phyloP scores from a whole-genome alignment of 1,139 yeast species.

The Candida neerlandica region DNA sequence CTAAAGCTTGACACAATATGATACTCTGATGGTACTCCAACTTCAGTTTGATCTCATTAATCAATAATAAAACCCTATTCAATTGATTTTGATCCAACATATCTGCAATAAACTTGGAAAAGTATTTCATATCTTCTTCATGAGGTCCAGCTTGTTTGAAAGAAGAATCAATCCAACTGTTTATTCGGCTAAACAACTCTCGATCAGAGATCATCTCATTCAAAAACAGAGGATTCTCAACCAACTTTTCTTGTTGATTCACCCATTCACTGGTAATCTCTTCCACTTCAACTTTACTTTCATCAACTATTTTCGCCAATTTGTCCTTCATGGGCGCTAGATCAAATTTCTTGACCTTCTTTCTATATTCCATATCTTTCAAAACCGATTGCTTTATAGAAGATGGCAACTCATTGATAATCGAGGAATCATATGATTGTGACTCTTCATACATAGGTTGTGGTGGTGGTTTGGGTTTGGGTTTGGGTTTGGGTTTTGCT shows the following conservation, averaged over 20 bases:
- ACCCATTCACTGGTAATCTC: slow-evolving; percentile 32
- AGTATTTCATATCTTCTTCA: slow-evolving; percentile 51
- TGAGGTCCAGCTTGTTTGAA: slow-evolving; percentile 58
- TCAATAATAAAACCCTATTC: slow-evolving; percentile 25
- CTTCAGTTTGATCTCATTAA: slow-evolving; percentile 21
- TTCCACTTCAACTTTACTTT: slow-evolving; percentile 19
- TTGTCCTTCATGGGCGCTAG: slow-evolving; percentile 35
- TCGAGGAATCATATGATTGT: slow-evolving; percentile 39
- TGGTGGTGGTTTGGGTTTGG: slow-evolving; percentile 10
- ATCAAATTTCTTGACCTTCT: slow-evolving; percentile 30
- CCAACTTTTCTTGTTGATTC: slow-evolving; percentile 22
- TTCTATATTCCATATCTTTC: slow-evolving; percentile 38
- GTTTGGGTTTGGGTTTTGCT: slow-evolving; percentile 11
- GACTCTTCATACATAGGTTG: slow-evolving; percentile 16
- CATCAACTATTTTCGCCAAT: slow-evolving; percentile 23
- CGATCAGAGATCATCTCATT: slow-evolving; percentile 26
- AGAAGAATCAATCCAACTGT: slow-evolving; percentile 53
- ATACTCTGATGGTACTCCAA: slow-evolving; percentile 16
- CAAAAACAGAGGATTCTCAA: slow-evolving; percentile 35
- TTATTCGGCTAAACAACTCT: slow-evolving; percentile 39
- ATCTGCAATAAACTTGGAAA: slow-evolving; percentile 28
- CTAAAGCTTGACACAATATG: slow-evolving; percentile 1
- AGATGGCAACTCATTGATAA: slow-evolving; percentile 51
- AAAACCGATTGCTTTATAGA: slow-evolving; percentile 44
- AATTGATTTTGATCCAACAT: slow-evolving; percentile 23